A percentile compares a stretch with the other conserved stretches of the same genome.
Conservation (phyloP, 257 asterid species). For the Primulina tabacum region DNA sequence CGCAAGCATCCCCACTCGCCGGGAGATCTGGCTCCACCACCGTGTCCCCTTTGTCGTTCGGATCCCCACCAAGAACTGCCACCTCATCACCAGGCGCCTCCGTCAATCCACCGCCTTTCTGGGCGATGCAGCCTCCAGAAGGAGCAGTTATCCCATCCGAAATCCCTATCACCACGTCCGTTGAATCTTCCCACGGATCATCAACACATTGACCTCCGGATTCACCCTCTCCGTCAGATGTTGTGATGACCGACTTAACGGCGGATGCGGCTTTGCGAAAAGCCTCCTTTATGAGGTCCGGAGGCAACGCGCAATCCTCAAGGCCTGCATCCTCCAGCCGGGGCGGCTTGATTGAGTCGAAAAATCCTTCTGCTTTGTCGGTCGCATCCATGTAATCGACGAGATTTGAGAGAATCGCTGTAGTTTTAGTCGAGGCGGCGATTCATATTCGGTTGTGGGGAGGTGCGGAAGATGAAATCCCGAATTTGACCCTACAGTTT, state of each 20-base stretch:
- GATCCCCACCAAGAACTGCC: slow-evolving; percentile 35
- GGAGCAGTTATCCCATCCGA: slow-evolving; percentile 34
- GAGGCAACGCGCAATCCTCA: slow-evolving; percentile 88
- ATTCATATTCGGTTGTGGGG: neutral
- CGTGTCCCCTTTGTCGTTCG: slow-evolving; percentile 35
- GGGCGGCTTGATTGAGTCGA: slow-evolving; percentile 63
- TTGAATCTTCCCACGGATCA: slow-evolving; percentile 54
- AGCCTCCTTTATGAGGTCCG: slow-evolving; percentile 73
- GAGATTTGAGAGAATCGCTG: too few species aligned
- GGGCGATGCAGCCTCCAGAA: slow-evolving; percentile 43
- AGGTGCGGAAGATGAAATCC: too few species aligned
- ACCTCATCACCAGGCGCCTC: slow-evolving; percentile 45
- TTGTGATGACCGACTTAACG: slow-evolving; percentile 48
- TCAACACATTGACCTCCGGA: slow-evolving; percentile 48
- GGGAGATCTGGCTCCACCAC: slow-evolving; percentile 33
- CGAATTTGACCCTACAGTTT: too few species aligned
- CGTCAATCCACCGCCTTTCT: slow-evolving; percentile 48
- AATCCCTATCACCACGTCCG: slow-evolving; percentile 55
- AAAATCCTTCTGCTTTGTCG: slow-evolving; percentile 36
- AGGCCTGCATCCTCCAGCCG: slow-evolving; percentile 90
- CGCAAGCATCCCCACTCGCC: slow-evolving; percentile 48
- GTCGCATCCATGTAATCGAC: slow-evolving; percentile 44
- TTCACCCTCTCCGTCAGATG: slow-evolving; percentile 44
- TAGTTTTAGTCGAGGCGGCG: neutral
- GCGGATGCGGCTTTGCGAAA: slow-evolving; percentile 79